Percentiles rank a stretch among this genome's conserved stretches.
phyloP scores from a whole-genome alignment of 2,329 filamentous ascomycete genomes.

The Botrytis deweyae region DNA sequence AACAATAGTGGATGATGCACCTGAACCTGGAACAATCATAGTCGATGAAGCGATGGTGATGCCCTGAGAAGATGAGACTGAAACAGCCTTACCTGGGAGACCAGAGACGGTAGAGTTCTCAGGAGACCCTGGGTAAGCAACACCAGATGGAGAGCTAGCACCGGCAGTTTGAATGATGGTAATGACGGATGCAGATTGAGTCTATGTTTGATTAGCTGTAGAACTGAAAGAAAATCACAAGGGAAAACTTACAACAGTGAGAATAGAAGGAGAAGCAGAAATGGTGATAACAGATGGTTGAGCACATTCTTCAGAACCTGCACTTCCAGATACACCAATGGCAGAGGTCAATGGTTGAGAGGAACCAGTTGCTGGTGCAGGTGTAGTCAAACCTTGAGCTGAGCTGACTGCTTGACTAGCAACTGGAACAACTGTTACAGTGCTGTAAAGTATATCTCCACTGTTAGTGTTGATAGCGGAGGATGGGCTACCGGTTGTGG shows the following conservation, averaged over 20 bases:
- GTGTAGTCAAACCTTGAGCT: background rate
- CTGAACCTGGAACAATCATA: background rate
- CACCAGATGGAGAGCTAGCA: background rate
- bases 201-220: constrained; percentile 1
- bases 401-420: constrained; percentile 10
- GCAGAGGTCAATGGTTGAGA: constrained; percentile 1
- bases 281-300: constrained; percentile 15
- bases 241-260: constrained; percentile 17
- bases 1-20: background rate
- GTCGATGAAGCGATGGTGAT: background rate
- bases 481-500: background rate
- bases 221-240: background rate
- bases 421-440: constrained; percentile 16
- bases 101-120: background rate
- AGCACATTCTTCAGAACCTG: constrained; percentile 8
- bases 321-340: background rate
- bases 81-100: background rate
- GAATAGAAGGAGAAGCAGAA: constrained; percentile 3
- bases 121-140: constrained; percentile 1
- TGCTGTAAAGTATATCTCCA: background rate
- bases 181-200: constrained; percentile 11
- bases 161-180: constrained; percentile 12
- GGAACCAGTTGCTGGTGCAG: constrained; percentile 4
- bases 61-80: background rate
- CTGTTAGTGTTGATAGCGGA: background rate